Conservation (phyloP, 495 filamentous ascomycete species). For the Amphirosellinia nigrospora region DNA sequence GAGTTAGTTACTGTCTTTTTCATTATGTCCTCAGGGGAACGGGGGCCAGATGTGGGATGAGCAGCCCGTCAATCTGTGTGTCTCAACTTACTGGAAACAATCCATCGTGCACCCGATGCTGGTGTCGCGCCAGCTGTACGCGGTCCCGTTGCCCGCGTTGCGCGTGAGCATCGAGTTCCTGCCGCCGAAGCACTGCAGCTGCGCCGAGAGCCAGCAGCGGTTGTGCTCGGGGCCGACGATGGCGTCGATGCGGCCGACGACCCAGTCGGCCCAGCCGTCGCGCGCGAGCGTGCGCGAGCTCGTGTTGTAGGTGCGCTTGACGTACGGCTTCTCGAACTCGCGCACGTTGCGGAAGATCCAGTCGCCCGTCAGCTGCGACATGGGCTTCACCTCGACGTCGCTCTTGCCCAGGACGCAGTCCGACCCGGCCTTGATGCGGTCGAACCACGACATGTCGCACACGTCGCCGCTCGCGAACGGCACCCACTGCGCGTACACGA, state of each 20-base stretch:
- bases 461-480: conserved; percentile 40
- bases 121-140: conserved; percentile 51
- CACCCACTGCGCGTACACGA: conserved; percentile 53
- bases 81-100: conserved; percentile 43
- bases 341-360: conserved; percentile 47
- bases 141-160: conserved; percentile 46
- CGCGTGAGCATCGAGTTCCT: conserved; percentile 46
- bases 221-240: conserved; percentile 41
- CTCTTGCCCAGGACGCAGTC: conserved; percentile 33
- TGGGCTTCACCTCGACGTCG: conserved; percentile 39
- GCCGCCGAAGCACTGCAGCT: conserved; percentile 47
- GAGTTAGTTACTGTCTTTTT: not conserved
- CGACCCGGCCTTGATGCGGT: conserved; percentile 41
- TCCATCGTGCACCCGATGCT: conserved; percentile 41
- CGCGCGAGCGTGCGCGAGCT: conserved; percentile 40
- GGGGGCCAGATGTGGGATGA: not conserved
- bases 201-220: conserved; percentile 43
- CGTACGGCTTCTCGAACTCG: conserved; percentile 49
- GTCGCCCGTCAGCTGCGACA: conserved; percentile 45
- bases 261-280: conserved; percentile 45
- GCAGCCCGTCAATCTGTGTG: not conserved
- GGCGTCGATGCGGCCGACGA: conserved; percentile 41
- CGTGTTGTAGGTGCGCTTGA: conserved; percentile 47
- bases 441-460: conserved; percentile 46
- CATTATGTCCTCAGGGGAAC: not conserved